Base-by-base conservation (phyloP, 108 stramenopile genomes). In the Licmophora abbreviata region DNA sequence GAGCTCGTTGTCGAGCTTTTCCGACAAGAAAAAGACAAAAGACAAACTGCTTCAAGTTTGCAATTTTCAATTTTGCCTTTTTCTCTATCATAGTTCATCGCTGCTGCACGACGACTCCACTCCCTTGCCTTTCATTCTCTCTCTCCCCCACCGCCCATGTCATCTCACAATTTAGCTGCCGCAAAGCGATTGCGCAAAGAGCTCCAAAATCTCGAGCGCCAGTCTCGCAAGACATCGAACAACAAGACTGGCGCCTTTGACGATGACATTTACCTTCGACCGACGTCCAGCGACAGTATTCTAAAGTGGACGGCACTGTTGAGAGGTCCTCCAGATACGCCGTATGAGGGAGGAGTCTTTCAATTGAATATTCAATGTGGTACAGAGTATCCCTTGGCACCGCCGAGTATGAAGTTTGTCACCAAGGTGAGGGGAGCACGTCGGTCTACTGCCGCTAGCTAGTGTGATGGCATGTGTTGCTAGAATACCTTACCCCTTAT, bases 311-410 rank as follows among this genome's bases (percentile, higher is more conserved):
- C 81, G 4, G 91, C 81, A 1, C 59, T 83, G 30, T 59, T 90
- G 17, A 66, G 69, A 45, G 92, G 92, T 24, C 92, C 92, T 3
- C 34, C 50, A 23, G 88, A 83, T 40, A 85, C 88, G 18, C 92
- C 92, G 5, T 94, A 84, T 60, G 79, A 83, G 49, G 81, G 86
- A 7, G 94, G 94, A 0, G 76, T 94, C 14, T 97, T 92, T 61
- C 70, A 88, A 66, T 61, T 97, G 45, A 60, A 71, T 28, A 86
- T 97, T 26, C 55, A 66, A 40, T 88, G 86, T 36, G 85, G 90
- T 14, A 55, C 68, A 2, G 81, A 93, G 22, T 97, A 97, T 76
- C 97, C 97, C 15, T 44, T 97, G 56, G 80, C 80, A 14, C 94
- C 95, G 9, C 97, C 97, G 4, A 62, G 73, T n/a, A 94, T 97